phyloP scores from a whole-genome alignment of 2,329 filamentous ascomycete genomes.

The Incumbomyces delicatus region DNA sequence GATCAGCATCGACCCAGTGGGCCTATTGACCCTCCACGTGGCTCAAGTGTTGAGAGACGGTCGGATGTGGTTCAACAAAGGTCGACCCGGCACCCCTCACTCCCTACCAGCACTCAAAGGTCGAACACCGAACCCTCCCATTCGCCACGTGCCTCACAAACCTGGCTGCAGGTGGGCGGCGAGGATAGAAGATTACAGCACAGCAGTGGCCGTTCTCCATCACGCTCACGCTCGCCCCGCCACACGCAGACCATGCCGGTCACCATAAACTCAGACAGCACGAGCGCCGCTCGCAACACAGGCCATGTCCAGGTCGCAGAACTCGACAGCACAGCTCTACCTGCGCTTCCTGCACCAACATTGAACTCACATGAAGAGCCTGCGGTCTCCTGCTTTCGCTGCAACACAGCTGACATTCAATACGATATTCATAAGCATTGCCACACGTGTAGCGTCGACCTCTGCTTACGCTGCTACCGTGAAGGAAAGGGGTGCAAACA shows the following conservation, averaged over 20 bases:
- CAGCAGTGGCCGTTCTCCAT: background rate
- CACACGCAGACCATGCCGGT: background rate
- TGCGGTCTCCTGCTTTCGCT: constrained; percentile 62
- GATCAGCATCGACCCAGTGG: background rate
- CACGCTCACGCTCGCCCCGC: constrained; percentile 1
- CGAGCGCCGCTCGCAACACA: background rate
- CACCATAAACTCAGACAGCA: background rate
- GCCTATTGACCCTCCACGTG: background rate
- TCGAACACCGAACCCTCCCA: constrained; percentile 1
- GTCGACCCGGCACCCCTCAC: too few species aligned
- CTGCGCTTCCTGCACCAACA: background rate
- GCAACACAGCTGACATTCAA: constrained; percentile 62
- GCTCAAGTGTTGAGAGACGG: background rate
- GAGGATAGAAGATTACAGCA: background rate
- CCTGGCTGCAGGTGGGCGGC: constrained; percentile 3
- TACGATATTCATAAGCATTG: constrained; percentile 84
- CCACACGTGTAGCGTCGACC: constrained; percentile 56
- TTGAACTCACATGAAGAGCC: constrained; percentile 45
- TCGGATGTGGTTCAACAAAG: too few species aligned
- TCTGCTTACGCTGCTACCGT: constrained; percentile 76
- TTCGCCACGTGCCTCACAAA: background rate
- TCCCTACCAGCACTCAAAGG: background rate
- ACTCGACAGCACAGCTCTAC: constrained; percentile 9
- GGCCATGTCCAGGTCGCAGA: background rate
- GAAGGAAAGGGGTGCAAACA: constrained; percentile 65